Conservation (phyloP, 2,329 filamentous ascomycete species). For the Conoideocrella luteorostrata region DNA sequence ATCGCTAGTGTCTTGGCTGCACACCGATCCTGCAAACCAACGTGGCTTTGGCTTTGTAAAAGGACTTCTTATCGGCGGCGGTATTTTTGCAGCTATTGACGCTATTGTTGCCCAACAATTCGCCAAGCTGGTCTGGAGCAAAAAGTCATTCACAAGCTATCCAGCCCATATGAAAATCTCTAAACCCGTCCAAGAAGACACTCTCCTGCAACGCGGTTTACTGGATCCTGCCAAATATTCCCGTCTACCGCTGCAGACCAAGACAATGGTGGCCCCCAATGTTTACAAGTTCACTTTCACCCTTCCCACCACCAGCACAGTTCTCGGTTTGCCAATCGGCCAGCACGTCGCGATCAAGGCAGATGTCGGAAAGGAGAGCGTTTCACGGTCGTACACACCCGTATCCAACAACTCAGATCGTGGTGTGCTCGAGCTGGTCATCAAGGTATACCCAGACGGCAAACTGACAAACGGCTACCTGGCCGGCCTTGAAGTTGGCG, state of each 20-base stretch:
- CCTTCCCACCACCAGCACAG: conserved; percentile 35
- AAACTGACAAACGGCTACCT: conserved; percentile 44
- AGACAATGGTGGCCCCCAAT: conserved; percentile 33
- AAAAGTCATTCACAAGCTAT: conserved; percentile 24
- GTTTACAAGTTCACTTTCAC: conserved; percentile 42
- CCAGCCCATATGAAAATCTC: conserved; percentile 36
- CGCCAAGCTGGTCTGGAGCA: not conserved
- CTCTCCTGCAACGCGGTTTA: not conserved
- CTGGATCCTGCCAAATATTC: conserved; percentile 31
- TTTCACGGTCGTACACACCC: conserved; percentile 49
- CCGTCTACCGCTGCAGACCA: conserved; percentile 36
- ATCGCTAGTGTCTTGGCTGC: no score
- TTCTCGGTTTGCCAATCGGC: conserved; percentile 49
- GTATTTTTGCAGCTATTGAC: conserved; percentile 24
- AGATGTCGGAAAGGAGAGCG: conserved; percentile 35
- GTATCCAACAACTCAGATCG: conserved; percentile 43
- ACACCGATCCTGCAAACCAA: no score
- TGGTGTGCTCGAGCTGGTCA: conserved; percentile 43
- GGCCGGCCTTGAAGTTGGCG: conserved; percentile 37
- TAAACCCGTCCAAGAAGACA: not conserved
- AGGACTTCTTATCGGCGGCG: conserved; percentile 24
- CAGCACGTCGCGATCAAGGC: conserved; percentile 50
- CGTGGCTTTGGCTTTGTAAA: not conserved
- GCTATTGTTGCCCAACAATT: conserved; percentile 18
- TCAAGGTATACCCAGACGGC: conserved; percentile 46